phyloP scores from a whole-genome alignment of 129 eudicot species.

The Silybum marianum region DNA sequence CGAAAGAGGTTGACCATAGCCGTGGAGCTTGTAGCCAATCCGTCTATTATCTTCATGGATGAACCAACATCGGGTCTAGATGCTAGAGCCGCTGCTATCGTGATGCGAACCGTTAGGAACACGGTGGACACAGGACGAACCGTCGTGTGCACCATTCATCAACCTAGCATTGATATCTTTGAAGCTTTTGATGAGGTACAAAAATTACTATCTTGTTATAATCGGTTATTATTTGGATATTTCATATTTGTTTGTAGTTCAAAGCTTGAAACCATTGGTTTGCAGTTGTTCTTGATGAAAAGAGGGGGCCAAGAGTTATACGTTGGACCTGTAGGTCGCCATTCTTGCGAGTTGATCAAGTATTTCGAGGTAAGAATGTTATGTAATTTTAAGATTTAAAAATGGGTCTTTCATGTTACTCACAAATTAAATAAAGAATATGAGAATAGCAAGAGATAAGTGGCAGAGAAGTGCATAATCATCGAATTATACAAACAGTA shows the following conservation, averaged over 20 bases:
- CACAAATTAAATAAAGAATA: neutral
- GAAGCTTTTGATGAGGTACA: slow-evolving; percentile 66
- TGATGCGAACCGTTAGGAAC: slow-evolving; percentile 59
- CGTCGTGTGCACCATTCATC: slow-evolving; percentile 68
- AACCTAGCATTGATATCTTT: slow-evolving; percentile 64
- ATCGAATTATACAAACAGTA: no score
- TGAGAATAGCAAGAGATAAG: neutral
- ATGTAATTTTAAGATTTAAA: neutral
- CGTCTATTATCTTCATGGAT: slow-evolving; percentile 67
- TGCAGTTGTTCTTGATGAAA: slow-evolving; percentile 64
- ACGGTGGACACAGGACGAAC: slow-evolving; percentile 61
- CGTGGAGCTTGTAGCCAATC: slow-evolving; percentile 64
- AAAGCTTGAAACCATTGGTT: no score
- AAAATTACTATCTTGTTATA: no score
- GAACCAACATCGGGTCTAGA: slow-evolving; percentile 71
- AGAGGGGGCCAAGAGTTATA: slow-evolving; percentile 66
- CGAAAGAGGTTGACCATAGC: slow-evolving; percentile 63
- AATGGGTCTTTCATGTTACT: neutral
- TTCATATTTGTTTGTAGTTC: no score
- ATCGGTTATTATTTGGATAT: no score
- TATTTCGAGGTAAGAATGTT: slow-evolving; percentile 51
- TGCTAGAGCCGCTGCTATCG: slow-evolving; percentile 72
- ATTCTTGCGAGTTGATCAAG: slow-evolving; percentile 50
- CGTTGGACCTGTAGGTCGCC: slow-evolving; percentile 31
- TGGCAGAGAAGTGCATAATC: neutral